Percentiles rank a stretch among this genome's conserved stretches.
These are phyloP conservation scores for Entomortierella lignicola DNA, from an alignment of 192 early-diverging fungal genomes.

Conservation along the genomic window DNA sequence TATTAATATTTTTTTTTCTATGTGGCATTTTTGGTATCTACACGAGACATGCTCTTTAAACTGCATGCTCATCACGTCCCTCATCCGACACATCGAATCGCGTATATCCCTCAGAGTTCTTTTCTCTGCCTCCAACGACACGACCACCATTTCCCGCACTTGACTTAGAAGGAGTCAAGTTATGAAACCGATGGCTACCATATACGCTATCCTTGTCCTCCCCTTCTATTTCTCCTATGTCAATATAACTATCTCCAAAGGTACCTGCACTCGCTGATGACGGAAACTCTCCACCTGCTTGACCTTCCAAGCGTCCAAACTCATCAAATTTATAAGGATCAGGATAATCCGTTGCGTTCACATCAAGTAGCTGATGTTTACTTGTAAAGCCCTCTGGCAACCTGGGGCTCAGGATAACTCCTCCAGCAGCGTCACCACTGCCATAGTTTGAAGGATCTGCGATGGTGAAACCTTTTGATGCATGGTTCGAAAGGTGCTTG, in stretches of 20 bases:
- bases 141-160: constrained; percentile 15
- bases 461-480: constrained; percentile 47
- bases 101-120: constrained; percentile 43
- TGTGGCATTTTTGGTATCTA: not conserved
- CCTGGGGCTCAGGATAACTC: constrained; percentile 1
- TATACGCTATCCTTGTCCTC: constrained; percentile 39
- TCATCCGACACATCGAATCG: constrained; percentile 37
- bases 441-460: constrained; percentile 21
- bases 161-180: not conserved
- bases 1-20: not conserved
- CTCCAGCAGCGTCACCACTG: not conserved
- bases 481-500: constrained; percentile 48
- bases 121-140: constrained; percentile 17
- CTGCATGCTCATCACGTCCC: not conserved
- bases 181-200: constrained; percentile 38
- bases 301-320: constrained; percentile 20
- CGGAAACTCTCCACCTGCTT: not conserved
- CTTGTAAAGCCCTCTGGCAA: constrained; percentile 16
- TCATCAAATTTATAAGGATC: constrained; percentile 53
- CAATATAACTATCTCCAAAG: not conserved
- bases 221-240: not conserved
- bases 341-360: constrained; percentile 5
- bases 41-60: not conserved
- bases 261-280: not conserved
- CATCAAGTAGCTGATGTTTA: constrained; percentile 3